These are phyloP conservation scores for Euphorbia pulcherrima DNA, from an alignment of 345 rosid species.

Conservation along the genomic window DNA sequence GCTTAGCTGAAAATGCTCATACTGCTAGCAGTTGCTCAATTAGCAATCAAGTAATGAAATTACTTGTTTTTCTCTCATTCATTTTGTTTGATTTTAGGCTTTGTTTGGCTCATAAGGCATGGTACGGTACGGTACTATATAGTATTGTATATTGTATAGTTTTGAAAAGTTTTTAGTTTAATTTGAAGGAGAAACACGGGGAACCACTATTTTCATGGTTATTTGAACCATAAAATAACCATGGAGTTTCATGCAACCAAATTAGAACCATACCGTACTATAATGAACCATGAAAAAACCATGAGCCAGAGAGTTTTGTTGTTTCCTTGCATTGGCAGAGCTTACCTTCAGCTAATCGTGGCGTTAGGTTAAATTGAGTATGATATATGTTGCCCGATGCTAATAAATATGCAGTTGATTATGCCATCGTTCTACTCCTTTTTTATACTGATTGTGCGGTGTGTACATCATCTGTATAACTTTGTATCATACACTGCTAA, in stretches of 20 bases:
- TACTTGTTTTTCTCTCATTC: background rate
- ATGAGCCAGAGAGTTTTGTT: background rate
- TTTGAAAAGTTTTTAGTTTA: too few species aligned
- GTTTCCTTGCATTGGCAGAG: background rate
- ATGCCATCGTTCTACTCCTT: background rate
- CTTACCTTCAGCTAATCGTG: background rate
- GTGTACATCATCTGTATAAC: background rate
- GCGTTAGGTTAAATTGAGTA: background rate
- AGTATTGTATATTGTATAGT: too few species aligned
- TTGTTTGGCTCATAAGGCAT: too few species aligned
- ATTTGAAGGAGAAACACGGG: too few species aligned
- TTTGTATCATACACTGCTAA: background rate
- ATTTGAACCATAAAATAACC: too few species aligned
- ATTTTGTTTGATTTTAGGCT: background rate
- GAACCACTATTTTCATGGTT: too few species aligned
- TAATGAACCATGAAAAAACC: too few species aligned
- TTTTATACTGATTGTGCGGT: background rate
- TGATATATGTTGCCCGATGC: background rate
- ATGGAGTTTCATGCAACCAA: too few species aligned
- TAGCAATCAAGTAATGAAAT: conserved; percentile 5
- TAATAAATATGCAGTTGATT: background rate
- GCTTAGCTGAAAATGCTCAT: background rate
- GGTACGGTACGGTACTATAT: too few species aligned
- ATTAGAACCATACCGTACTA: too few species aligned
- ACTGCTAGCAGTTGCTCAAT: background rate